Percentiles rank a stretch among this genome's conserved stretches.
Evolutionary conservation across 2,329 filamentous ascomycete genomes (phyloP).

Genomic region (Penicillium sp.): DNA sequence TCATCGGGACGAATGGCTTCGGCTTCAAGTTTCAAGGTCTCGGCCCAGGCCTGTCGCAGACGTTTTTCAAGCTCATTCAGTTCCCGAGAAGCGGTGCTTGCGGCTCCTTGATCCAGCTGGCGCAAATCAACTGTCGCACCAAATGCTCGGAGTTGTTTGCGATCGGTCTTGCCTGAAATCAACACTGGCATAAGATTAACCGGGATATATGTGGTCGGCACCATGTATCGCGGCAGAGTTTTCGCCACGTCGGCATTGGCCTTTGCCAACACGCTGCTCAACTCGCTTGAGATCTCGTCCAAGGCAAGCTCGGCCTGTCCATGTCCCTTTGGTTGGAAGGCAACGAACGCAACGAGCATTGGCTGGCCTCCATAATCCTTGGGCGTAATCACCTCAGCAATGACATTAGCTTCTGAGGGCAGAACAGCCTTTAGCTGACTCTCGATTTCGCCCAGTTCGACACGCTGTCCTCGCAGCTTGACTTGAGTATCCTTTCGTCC

Average conservation of each 20-base stretch:
- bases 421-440: conserved; percentile 32
- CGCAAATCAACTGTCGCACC: conserved; percentile 35
- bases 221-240: conserved; percentile 34
- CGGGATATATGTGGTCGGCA: conserved; percentile 44
- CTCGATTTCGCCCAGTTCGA: conserved; percentile 46
- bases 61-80: conserved; percentile 34
- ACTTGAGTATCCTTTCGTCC: conserved; percentile 44
- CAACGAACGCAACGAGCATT: conserved; percentile 33
- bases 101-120: conserved; percentile 26
- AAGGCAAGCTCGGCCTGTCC: conserved; percentile 17
- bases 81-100: conserved; percentile 18
- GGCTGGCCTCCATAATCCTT: conserved; percentile 28
- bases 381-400: conserved; percentile 49
- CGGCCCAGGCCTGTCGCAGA: conserved; percentile 36
- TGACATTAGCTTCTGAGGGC: conserved; percentile 38
- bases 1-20: conserved; percentile 37
- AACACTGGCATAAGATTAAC: conserved; percentile 43
- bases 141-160: conserved; percentile 37
- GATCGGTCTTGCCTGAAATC: conserved; percentile 47
- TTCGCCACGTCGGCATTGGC: conserved; percentile 26
- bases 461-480: conserved; percentile 43
- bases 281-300: conserved; percentile 16
- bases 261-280: conserved; percentile 17
- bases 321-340: conserved; percentile 24
- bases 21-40: conserved; percentile 30